These are phyloP conservation scores for Knoxia roxburghii DNA, from an alignment of 257 asterid species.

Conservation along the genomic window DNA sequence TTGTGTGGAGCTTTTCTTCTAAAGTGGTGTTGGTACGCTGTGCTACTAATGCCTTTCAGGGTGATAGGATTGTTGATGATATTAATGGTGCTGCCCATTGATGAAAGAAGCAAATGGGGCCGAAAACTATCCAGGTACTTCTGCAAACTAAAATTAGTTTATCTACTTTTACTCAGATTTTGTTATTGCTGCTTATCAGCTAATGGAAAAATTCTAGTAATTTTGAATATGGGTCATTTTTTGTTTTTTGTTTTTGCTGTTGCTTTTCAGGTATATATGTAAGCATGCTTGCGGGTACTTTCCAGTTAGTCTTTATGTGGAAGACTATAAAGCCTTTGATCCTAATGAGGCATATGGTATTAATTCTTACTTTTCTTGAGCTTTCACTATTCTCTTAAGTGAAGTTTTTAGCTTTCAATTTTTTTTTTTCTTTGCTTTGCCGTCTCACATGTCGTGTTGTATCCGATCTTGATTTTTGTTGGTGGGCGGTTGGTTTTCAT, in stretches of 20 bases:
- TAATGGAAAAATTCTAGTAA: no score
- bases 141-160: neutral
- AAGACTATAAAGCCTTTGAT: constrained; percentile 90
- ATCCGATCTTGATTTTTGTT: neutral
- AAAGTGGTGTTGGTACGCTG: constrained; percentile 9
- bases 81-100: constrained; percentile 58
- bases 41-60: constrained; percentile 26
- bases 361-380: neutral
- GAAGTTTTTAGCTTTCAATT: neutral
- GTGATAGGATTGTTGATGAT: constrained; percentile 61
- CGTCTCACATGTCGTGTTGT: neutral
- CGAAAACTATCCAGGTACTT: constrained; percentile 52
- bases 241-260: neutral
- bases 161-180: neutral
- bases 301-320: constrained; percentile 75
- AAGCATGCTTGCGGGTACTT: constrained; percentile 86
- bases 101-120: constrained; percentile 67
- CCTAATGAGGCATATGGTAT: constrained; percentile 90
- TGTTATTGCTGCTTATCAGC: no score
- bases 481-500: neutral
- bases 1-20: neutral
- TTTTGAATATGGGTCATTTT: no score
- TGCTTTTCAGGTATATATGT: constrained; percentile 66
- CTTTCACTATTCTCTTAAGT: constrained; percentile 4
- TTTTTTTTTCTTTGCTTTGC: neutral